Evolutionary conservation across 441 rosid genomes (phyloP), one percentile per base, ranked within the genome.

Genomic region (Syzygium syzygioides): DNA sequence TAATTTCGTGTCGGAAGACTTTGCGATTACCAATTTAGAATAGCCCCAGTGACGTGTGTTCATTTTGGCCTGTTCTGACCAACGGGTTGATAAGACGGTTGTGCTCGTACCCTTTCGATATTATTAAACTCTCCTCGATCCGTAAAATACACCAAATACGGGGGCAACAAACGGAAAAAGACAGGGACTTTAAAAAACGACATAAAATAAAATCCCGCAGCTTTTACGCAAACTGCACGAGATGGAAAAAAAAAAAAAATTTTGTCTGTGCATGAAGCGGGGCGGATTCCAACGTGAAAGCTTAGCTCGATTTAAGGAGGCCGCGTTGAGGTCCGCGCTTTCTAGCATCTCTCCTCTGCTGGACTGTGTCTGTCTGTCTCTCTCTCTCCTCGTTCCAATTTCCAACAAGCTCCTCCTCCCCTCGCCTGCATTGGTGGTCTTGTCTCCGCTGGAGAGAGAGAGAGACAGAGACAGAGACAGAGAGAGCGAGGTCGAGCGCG

Each of bases 221-320:
- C 52, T 71, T 71, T 71, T 11, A 23, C 41, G 80, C 80, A 37
- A 19, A 20, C 80, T 3, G 80, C 80, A 37, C 23, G 48, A 12
- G 80, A 41, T 41, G 50, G 18, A 64, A 62, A 52, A 52, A 13
- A 14, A 53, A 18, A 55, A 18, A 23, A 10, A 37, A 20, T 32
- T 32, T 10, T 5, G 80, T 20, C 25, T 0, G 48, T 11, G 83
- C 1, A n/a, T 1, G 8, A 30, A 12, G 80, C 4, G 64, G 12
- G 94, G 91, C 98, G 98, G 98, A 97, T 86, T 93, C 94, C 93
- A 93, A 93, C 64, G 6, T 28, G n/a, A 11, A 34, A 62, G 86
- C 52, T 92, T 30, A 91, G 91, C 88, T 92, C 37, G 85, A 94
- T 92, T 93, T 92, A 88, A 96, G 71, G 83, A 57, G 59, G 76